phyloP scores from a whole-genome alignment of 306 rosid genomes.

The Lagenaria siceraria region DNA sequence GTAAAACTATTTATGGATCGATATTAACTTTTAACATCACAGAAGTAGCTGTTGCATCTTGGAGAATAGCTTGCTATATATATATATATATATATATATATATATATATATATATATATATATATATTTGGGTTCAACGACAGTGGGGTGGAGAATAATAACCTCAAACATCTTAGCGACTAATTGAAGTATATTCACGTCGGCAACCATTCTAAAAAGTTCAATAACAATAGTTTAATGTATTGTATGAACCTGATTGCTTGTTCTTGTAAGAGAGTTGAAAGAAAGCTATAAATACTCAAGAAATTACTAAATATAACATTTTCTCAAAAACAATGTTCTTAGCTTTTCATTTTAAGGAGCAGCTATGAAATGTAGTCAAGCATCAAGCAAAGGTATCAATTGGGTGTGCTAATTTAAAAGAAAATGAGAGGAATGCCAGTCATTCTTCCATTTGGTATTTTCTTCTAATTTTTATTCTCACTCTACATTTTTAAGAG shows the following conservation, averaged over 20 bases:
- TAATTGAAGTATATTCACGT: no score
- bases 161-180: no score
- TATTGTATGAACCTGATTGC: neutral
- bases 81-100: no score
- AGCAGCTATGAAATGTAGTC: neutral
- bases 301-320: neutral
- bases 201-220: no score
- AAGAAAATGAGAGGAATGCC: neutral
- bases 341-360: neutral
- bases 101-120: no score
- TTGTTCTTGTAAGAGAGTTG: neutral
- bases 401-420: neutral
- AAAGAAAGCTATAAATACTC: neutral
- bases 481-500: no score
- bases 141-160: no score
- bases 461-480: no score
- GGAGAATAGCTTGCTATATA: neutral
- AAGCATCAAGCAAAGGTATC: neutral
- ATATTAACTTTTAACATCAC: neutral
- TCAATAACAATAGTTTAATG: neutral
- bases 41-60: neutral
- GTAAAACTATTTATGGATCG: neutral
- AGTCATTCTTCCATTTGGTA: no score
- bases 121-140: no score
- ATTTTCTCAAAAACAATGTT: neutral